A percentile compares a stretch with the other conserved stretches of the same genome.
phyloP scores from a whole-genome alignment of 2,329 filamentous ascomycete genomes.

The Niveomyces coronatus region DNA sequence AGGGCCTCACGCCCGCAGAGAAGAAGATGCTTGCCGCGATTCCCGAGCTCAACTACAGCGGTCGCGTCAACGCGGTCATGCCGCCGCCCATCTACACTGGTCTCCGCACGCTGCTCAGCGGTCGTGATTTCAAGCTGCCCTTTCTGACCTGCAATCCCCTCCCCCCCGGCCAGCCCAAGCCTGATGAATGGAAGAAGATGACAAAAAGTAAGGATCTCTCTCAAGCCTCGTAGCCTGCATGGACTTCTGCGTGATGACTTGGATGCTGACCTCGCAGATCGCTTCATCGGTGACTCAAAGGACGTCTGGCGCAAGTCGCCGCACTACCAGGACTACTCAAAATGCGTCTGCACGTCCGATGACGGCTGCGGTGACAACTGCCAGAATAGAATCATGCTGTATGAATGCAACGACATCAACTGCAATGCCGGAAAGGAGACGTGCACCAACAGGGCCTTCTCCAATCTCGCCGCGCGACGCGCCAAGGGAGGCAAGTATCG shows the following conservation, averaged over 20 bases:
- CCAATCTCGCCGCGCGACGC: slow-evolving; percentile 62
- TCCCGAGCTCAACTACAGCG: slow-evolving; percentile 36
- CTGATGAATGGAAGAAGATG: slow-evolving; percentile 84
- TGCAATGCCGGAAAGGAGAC: slow-evolving; percentile 65
- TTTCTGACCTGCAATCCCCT: slow-evolving; percentile 85
- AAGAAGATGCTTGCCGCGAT: slow-evolving; percentile 40
- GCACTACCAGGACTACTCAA: slow-evolving; percentile 62
- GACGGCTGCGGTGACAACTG: slow-evolving; percentile 82
- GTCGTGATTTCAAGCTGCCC: slow-evolving; percentile 78
- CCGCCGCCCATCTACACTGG: slow-evolving; percentile 74
- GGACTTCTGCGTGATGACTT: no score
- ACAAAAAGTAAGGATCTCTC: slow-evolving; percentile 62
- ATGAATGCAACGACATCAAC: slow-evolving; percentile 87
- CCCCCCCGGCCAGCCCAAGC: slow-evolving; percentile 77
- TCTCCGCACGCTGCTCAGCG: slow-evolving; percentile 57
- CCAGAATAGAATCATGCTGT: slow-evolving; percentile 93
- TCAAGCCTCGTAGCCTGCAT: background rate
- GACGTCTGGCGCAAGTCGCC: slow-evolving; percentile 73
- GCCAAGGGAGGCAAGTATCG: slow-evolving; percentile 77
- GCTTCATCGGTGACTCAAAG: slow-evolving; percentile 77
- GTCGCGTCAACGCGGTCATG: slow-evolving; percentile 46
- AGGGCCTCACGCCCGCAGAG: slow-evolving; percentile 38
- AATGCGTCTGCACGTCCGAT: slow-evolving; percentile 67
- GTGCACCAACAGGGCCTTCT: slow-evolving; percentile 84
- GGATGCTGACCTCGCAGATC: slow-evolving; percentile 47